Conservation (phyloP, 331 rosid genomes). For the Erythrophleum ivorense region DNA sequence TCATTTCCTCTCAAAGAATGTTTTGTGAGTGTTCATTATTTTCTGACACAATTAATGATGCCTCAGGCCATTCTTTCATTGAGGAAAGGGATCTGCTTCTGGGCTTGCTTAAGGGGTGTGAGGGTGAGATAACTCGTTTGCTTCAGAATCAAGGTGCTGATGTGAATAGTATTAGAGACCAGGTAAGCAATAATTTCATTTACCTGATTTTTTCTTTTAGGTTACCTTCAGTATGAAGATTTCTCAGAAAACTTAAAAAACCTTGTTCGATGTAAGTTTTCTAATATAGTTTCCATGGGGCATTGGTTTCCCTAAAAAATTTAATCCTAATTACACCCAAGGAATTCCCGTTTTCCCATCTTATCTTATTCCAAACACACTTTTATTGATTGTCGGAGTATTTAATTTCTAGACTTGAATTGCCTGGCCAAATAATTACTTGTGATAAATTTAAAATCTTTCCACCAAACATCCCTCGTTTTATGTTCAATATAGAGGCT, state of each 20-base stretch:
- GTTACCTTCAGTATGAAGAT: not conserved
- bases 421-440: not conserved
- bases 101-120: conserved; percentile 72
- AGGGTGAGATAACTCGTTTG: conserved; percentile 70
- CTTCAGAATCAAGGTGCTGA: conserved; percentile 73
- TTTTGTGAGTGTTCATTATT: not conserved
- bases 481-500: not conserved
- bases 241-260: not conserved
- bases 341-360: not conserved
- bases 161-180: conserved; percentile 69
- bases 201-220: not conserved
- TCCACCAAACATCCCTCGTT: not conserved
- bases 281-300: too few relatives aligned
- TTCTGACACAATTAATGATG: conserved; percentile 20
- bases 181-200: conserved; percentile 50
- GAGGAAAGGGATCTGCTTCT: conserved; percentile 72
- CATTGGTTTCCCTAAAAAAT: not conserved
- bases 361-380: not conserved
- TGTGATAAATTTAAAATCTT: not conserved
- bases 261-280: not conserved
- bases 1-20: too few relatives aligned
- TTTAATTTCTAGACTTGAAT: not conserved
- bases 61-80: conserved; percentile 65
- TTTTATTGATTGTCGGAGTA: not conserved
- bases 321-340: not conserved